Percentiles rank a stretch among this genome's conserved stretches.
Conservation (phyloP, 495 filamentous ascomycete species). For the Penicillium ucsense region DNA sequence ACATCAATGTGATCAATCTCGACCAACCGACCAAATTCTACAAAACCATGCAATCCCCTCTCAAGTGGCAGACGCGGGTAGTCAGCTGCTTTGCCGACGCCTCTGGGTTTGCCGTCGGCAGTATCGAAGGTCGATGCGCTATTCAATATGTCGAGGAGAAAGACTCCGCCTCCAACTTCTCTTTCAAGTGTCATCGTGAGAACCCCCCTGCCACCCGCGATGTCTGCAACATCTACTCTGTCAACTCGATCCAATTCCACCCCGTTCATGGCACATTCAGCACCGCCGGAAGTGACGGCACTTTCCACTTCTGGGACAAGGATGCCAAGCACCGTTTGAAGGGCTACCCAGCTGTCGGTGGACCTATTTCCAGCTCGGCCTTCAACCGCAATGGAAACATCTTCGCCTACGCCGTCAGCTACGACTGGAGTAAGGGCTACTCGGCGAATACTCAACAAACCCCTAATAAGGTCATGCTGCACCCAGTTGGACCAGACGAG, state of each 20-base stretch:
- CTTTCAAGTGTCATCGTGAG: conserved; percentile 89
- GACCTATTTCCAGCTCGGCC: conserved; percentile 64
- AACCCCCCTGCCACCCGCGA: conserved; percentile 51
- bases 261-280: conserved; percentile 82
- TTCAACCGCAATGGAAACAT: conserved; percentile 72
- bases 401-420: conserved; percentile 85
- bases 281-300: conserved; percentile 81
- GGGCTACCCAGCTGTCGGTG: conserved; percentile 76
- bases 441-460: conserved; percentile 56
- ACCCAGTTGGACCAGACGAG: conserved; percentile 65
- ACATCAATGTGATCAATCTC: conserved; percentile 79
- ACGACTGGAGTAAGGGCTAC: conserved; percentile 93
- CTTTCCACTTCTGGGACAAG: conserved; percentile 89
- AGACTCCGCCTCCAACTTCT: conserved; percentile 70
- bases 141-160: conserved; percentile 87
- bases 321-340: conserved; percentile 78
- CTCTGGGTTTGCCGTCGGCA: conserved; percentile 74
- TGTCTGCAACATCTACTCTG: conserved; percentile 72
- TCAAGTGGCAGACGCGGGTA: conserved; percentile 82
- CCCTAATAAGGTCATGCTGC: conserved; percentile 80
- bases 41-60: conserved; percentile 72
- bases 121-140: conserved; percentile 81
- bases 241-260: conserved; percentile 86
- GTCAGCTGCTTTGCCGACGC: conserved; percentile 80
- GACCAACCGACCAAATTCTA: conserved; percentile 67